Conservation (phyloP, 352 stramenopile species). For the Globisporangium cystogenes region DNA sequence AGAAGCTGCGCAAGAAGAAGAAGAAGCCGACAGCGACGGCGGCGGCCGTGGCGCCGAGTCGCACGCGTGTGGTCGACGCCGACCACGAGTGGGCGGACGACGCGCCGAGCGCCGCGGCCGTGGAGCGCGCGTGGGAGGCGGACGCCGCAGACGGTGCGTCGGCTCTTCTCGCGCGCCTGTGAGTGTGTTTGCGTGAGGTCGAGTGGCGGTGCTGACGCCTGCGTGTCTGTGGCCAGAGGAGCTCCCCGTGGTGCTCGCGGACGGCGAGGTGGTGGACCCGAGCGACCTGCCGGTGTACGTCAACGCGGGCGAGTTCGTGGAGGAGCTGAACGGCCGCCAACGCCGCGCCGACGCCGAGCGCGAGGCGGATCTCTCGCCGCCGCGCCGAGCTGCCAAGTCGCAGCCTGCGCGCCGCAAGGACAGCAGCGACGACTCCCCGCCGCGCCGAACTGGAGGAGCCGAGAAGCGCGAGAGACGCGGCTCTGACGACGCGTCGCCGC, state of each 20-base stretch:
- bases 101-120: slow-evolving; percentile 32
- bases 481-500: neutral
- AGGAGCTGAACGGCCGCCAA: slow-evolving; percentile 33
- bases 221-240: slow-evolving; percentile 15
- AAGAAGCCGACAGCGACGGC: slow-evolving; percentile 24
- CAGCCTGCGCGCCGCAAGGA: slow-evolving; percentile 1
- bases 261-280: slow-evolving; percentile 43
- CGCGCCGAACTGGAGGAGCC: slow-evolving; percentile 4
- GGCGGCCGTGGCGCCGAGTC: slow-evolving; percentile 1
- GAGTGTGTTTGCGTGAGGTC: neutral
- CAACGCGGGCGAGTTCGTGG: slow-evolving; percentile 60
- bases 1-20: slow-evolving; percentile 58
- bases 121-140: slow-evolving; percentile 61
- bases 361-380: slow-evolving; percentile 44
- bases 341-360: slow-evolving; percentile 1
- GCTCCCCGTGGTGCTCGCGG: slow-evolving; percentile 33
- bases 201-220: neutral
- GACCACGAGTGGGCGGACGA: slow-evolving; percentile 52
- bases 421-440: slow-evolving; percentile 17
- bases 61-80: slow-evolving; percentile 50
- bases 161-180: neutral
- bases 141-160: slow-evolving; percentile 41
- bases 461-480: neutral
- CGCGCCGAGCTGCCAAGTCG: slow-evolving; percentile 22
- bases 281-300: slow-evolving; percentile 69